Percentiles rank a stretch among this genome's conserved stretches.
These are phyloP conservation scores for Citrus medica DNA, from an alignment of 345 rosid genomes.

Conservation along the genomic window DNA sequence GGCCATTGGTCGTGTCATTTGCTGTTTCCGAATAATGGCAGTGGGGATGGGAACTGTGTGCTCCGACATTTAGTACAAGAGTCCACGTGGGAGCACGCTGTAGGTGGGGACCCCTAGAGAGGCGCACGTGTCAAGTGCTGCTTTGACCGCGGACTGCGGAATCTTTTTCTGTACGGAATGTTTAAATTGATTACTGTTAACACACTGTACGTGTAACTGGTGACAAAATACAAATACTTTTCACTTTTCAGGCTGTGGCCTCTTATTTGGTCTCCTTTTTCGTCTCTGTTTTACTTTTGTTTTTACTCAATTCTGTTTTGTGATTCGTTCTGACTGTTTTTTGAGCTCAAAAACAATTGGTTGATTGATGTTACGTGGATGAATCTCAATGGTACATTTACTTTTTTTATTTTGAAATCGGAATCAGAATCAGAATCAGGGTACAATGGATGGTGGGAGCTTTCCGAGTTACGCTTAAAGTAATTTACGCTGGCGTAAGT, in stretches of 20 bases:
- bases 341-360: background rate
- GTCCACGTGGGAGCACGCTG: conserved; percentile 34
- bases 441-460: no score
- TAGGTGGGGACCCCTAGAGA: conserved; percentile 6
- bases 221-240: background rate
- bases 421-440: no score
- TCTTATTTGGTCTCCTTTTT: background rate
- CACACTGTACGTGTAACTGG: background rate
- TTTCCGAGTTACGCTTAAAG: no score
- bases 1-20: no score
- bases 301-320: background rate
- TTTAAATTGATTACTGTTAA: background rate
- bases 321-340: background rate
- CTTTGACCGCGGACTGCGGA: conserved; percentile 33
- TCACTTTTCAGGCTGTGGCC: background rate
- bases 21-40: no score
- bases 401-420: no score
- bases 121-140: conserved; percentile 25
- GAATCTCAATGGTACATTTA: no score
- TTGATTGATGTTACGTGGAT: background rate
- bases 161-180: conserved; percentile 23
- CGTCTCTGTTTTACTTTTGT: background rate
- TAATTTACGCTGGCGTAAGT: no score
- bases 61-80: conserved; percentile 29
- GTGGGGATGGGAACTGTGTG: background rate